These are phyloP conservation scores for Crithidia fasciculata DNA, from an alignment of 208 protist species.

Conservation along the genomic window DNA sequence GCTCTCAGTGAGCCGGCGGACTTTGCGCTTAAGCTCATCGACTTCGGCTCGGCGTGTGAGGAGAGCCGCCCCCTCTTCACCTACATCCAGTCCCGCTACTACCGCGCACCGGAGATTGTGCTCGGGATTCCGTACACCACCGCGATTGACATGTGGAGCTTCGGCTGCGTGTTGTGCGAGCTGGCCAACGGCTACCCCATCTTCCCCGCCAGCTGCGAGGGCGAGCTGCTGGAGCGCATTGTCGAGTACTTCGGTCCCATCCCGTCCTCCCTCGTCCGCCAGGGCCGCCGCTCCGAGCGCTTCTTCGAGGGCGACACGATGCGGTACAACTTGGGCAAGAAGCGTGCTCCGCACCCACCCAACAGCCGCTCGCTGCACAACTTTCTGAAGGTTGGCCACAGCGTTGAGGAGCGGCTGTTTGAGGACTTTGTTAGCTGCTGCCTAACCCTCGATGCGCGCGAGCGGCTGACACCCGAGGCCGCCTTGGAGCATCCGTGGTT, in stretches of 20 bases:
- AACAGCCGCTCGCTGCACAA: slow-evolving; percentile 36
- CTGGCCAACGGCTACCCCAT: slow-evolving; percentile 93
- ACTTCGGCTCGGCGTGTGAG: slow-evolving; percentile 97
- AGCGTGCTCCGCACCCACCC: slow-evolving; percentile 34
- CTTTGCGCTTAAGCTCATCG: slow-evolving; percentile 96
- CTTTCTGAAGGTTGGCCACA: slow-evolving; percentile 47
- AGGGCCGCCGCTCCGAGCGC: slow-evolving; percentile 51
- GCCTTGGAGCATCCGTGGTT: slow-evolving; percentile 80
- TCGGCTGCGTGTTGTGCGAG: slow-evolving; percentile 94
- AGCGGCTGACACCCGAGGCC: slow-evolving; percentile 68
- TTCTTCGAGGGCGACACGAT: slow-evolving; percentile 57
- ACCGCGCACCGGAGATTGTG: slow-evolving; percentile 93
- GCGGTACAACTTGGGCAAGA: slow-evolving; percentile 29
- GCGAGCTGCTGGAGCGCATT: slow-evolving; percentile 84
- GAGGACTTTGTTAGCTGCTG: slow-evolving; percentile 61
- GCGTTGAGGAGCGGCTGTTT: slow-evolving; percentile 43
- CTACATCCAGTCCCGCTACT: slow-evolving; percentile 95
- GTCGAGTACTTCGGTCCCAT: slow-evolving; percentile 85
- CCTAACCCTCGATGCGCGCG: slow-evolving; percentile 59
- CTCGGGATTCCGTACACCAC: slow-evolving; percentile 85
- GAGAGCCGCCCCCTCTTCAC: slow-evolving; percentile 92
- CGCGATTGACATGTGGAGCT: slow-evolving; percentile 94
- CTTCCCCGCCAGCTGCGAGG: slow-evolving; percentile 87
- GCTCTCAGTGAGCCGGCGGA: slow-evolving; percentile 12
- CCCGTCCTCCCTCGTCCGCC: slow-evolving; percentile 48